Conservation (phyloP, 2,329 filamentous ascomycete species). For the Cladophialophora exuberans region DNA sequence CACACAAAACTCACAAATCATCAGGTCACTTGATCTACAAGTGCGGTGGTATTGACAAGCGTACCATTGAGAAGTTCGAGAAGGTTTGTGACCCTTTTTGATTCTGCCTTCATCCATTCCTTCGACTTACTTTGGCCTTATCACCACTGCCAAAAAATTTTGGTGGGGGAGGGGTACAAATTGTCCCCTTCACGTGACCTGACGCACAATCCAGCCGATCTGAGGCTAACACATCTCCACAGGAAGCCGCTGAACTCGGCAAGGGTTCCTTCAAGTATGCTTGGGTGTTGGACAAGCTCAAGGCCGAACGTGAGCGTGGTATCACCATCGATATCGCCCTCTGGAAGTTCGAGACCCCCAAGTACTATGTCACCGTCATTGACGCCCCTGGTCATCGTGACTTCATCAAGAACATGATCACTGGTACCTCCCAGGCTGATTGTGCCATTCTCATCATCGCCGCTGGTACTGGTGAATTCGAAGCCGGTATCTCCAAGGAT, state of each 20-base stretch:
- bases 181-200: constrained; percentile 37
- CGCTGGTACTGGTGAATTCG: constrained; percentile 99
- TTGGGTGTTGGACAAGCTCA: constrained; percentile 99
- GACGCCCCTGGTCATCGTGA: constrained; percentile 99
- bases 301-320: constrained; percentile 99
- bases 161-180: constrained; percentile 40
- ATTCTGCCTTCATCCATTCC: constrained; percentile 7
- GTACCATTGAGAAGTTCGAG: constrained; percentile 99
- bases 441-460: constrained; percentile 99
- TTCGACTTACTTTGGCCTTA: constrained; percentile 22
- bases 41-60: constrained; percentile 99
- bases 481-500: constrained; percentile 99
- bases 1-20: constrained; percentile 35
- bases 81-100: constrained; percentile 68
- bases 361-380: constrained; percentile 98
- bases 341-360: constrained; percentile 99
- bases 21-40: constrained; percentile 98
- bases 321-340: constrained; percentile 99
- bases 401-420: constrained; percentile 99
- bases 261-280: constrained; percentile 99
- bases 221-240: constrained; percentile 32
- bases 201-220: neutral
- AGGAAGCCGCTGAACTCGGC: constrained; percentile 98
- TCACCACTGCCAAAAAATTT: constrained; percentile 35
- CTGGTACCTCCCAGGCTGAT: constrained; percentile 99